Evolutionary conservation across 2,329 filamentous ascomycete species (phyloP).

Genomic region (Atkinsonella texensis): DNA sequence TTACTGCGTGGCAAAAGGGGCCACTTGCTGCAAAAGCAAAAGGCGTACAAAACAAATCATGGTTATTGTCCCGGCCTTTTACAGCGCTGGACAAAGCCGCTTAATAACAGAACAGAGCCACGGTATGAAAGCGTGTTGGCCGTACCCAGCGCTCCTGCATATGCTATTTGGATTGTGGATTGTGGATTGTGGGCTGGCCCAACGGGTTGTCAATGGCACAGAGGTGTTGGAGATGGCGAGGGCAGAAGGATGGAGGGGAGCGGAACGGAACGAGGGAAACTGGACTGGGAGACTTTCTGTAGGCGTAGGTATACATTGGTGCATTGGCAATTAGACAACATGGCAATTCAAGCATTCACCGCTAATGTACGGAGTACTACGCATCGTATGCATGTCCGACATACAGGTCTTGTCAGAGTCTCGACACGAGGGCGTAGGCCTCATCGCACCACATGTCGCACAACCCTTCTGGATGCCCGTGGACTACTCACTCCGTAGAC

Average conservation of each 20-base stretch:
- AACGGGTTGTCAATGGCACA: slow-evolving; percentile 3
- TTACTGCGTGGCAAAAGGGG: background rate
- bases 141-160: background rate
- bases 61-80: background rate
- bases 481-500: no score
- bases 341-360: background rate
- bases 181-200: slow-evolving; percentile 5
- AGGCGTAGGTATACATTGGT: background rate
- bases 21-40: background rate
- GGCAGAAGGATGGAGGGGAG: background rate
- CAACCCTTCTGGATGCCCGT: no score
- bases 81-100: background rate
- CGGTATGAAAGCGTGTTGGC: background rate
- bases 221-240: background rate
- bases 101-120: background rate
- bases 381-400: no score
- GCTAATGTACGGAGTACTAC: background rate
- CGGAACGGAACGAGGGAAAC: background rate
- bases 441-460: no score
- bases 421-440: background rate
- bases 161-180: slow-evolving; percentile 4
- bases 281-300: no score
- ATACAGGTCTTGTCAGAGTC: background rate
- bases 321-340: slow-evolving; percentile 1
- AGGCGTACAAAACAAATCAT: background rate